Evolutionary conservation across 768 basidiomycete species (phyloP).

Genomic region (Filobasidium floriforme): DNA sequence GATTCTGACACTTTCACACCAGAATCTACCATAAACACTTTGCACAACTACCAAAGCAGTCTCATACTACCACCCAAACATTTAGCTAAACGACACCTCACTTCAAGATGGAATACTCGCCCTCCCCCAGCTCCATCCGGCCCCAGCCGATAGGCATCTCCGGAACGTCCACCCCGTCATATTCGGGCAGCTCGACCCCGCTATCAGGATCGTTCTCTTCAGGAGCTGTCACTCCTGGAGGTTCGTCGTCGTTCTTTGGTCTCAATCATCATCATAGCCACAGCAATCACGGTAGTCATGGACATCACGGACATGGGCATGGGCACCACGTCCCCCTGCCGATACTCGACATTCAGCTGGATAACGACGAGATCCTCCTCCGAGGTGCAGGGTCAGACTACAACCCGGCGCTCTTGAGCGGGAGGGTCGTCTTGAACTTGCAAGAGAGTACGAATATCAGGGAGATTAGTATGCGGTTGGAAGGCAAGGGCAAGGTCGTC

Average conservation of each 20-base stretch:
- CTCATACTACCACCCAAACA: no score
- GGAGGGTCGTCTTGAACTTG: slow-evolving; percentile 70
- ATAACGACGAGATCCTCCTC: slow-evolving; percentile 62
- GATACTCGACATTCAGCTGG: slow-evolving; percentile 65
- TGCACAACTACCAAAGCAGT: no score
- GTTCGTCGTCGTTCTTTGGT: no score
- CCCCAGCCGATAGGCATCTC: neutral
- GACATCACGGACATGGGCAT: neutral
- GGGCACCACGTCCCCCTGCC: slow-evolving; percentile 23
- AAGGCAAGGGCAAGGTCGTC: slow-evolving; percentile 71
- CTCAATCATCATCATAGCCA: neutral
- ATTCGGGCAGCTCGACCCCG: slow-evolving; percentile 1
- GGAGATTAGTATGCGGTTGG: slow-evolving; percentile 73
- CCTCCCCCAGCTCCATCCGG: neutral
- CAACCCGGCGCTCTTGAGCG: slow-evolving; percentile 71
- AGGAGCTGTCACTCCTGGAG: neutral
- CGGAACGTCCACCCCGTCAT: neutral
- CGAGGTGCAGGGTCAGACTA: slow-evolving; percentile 73
- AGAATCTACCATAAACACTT: no score
- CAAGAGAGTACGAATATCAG: slow-evolving; percentile 70
- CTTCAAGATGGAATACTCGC: neutral
- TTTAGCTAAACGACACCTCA: neutral
- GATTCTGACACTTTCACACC: no score
- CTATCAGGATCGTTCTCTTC: neutral
- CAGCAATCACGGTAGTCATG: neutral